Base-by-base conservation (phyloP, 148 eudicot genomes). In the Cornus controversa region DNA sequence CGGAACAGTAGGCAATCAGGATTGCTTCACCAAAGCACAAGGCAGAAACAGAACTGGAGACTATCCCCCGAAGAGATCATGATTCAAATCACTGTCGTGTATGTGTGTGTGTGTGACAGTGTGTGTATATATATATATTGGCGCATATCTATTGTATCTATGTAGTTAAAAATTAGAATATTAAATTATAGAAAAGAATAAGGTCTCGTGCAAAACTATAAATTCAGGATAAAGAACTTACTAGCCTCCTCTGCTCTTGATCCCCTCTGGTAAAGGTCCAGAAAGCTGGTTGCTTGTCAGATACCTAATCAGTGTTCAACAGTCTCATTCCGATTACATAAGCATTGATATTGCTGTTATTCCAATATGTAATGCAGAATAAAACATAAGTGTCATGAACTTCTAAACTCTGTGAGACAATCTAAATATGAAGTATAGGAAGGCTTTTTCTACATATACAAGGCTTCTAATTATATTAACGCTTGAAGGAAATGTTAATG, bases 241-340 rank as follows among this genome's bases (percentile, higher is more conserved):
- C 85, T 2, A 64, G 42, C 57, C 60, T 64, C 34, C 62, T 80
- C 69, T 69, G 68, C 18, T 65, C 71, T 29, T 74, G 78, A 91
- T 80, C 94, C 94, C 89, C 1, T 37, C 74, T 71, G 86, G 91
- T 76, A 91, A 79, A 2, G 75, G 82, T 64, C 94, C 92, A 69
- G 78, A 77, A 47, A 89, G 87, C 42, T 65, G 71, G 83, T 91
- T 91, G 78, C 82, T 83, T 70, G 90, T 82, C 69, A 91, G 69
- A 75, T 81, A 89, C 88, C 94, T 88, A 76, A 67, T 47, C 78
- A 78, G 42, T 40, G 11, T 62, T 29, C 25, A 22, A 72, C 64
- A 54, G 10, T 26, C 23, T 54, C 65, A 67, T 5, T 25, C 20
- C 27, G 26, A 10, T 50, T 50, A 27, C 9, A 22, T 29, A 18